Base-by-base conservation (phyloP, 176 grass and related monocot species). In the Neostapfia colusana region DNA sequence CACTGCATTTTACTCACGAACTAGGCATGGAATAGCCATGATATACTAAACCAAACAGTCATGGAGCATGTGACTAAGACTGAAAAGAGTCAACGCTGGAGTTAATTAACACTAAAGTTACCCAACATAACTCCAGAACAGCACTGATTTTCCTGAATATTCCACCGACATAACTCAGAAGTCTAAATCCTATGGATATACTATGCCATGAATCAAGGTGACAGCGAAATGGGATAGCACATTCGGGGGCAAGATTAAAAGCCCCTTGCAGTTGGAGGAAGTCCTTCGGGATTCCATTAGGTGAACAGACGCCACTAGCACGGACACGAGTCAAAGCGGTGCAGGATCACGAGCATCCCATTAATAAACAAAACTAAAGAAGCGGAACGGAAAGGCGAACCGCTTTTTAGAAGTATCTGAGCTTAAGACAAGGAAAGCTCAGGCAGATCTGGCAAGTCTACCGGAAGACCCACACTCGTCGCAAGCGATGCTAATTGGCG, bases 371-470 rank as follows among this genome's bases (percentile, higher is more conserved):
- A 48, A 48, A 79, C 9, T 18, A 18, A n/a, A 54, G 21, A 17
- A 38, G 67, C 57, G 61, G 56, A 70, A 76, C 57, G 48, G 74
- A 88, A 81, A 88, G 86, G 71, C 65, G 1, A 65, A 2, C 48
- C 15, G 3, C 82, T 70, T 66, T 76, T 28, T 21, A 40, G 64
- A 36, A 74, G 35, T 75, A 84, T 84, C 65, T 41, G 2, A n/a
- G 54, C 45, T 38, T 74, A 54, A 67, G 77, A 28, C 46, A 28
- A 65, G 25, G 72, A 76, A 85, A 80, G 70, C 64, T 65, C 65
- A n/a, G 56, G 65, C 82, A 84, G 86, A 88, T 88, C 86, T 84
- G 72, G 17, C 53, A 75, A 75, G 65, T 75, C 60, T 44, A 11
- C 79, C 70, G 6, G 57, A 34, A 76, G 74, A 13, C 37, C 46